Conservation (phyloP, 345 rosid genomes). For the Eucalyptus camaldulensis region DNA sequence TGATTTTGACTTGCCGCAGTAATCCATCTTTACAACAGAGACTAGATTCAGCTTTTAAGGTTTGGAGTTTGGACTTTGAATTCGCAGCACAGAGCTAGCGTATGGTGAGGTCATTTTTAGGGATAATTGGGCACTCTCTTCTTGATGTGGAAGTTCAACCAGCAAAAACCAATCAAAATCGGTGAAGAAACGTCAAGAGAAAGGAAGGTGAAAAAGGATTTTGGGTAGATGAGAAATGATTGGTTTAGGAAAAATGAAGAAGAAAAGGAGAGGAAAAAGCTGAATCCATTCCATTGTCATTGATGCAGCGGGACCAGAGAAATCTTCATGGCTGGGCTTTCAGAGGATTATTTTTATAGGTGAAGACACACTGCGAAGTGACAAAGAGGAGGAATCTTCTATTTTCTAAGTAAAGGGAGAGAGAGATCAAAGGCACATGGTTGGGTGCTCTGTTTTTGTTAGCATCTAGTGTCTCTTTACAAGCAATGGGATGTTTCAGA, state of each 20-base stretch:
- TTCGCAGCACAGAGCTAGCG: background rate
- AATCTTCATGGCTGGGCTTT: background rate
- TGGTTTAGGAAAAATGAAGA: background rate
- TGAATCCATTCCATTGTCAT: background rate
- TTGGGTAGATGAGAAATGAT: background rate
- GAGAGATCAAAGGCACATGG: background rate
- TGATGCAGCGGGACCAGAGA: background rate
- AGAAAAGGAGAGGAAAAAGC: background rate
- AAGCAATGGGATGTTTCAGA: background rate
- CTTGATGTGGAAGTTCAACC: background rate
- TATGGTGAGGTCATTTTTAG: background rate
- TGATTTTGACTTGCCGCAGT: constrained; percentile 19
- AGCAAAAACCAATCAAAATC: background rate
- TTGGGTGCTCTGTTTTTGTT: background rate
- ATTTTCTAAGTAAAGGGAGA: background rate
- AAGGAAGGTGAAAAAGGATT: background rate
- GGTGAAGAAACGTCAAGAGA: background rate
- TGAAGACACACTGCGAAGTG: constrained; percentile 10
- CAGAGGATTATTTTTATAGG: background rate
- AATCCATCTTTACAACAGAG: background rate
- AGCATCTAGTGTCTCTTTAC: background rate
- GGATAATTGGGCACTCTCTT: background rate
- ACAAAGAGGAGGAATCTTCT: constrained; percentile 42
- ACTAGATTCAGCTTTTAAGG: background rate
- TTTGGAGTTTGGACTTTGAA: background rate